Percentiles rank a stretch among this genome's conserved stretches.
These are phyloP conservation scores for Tolypocladium endophyticum DNA, from an alignment of 2,329 filamentous ascomycete species.

Conservation along the genomic window DNA sequence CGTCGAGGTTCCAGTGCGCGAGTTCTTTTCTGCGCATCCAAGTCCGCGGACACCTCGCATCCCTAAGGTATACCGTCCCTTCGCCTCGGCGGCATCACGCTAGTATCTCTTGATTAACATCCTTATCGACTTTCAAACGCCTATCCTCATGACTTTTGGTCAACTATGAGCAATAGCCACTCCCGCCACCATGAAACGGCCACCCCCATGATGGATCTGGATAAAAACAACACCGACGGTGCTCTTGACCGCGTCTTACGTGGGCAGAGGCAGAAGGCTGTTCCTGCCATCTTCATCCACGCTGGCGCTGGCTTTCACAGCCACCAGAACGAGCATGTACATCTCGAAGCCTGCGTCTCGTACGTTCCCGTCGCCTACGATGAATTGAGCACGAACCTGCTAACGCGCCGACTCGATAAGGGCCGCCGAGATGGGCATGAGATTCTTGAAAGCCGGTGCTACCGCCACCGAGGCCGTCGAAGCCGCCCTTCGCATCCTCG, in stretches of 20 bases:
- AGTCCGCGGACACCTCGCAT: neutral
- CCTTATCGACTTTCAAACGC: slow-evolving; percentile 1
- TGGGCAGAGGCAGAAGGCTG: slow-evolving; percentile 20
- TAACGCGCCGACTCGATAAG: slow-evolving; percentile 39
- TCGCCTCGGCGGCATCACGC: neutral
- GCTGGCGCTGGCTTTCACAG: slow-evolving; percentile 94
- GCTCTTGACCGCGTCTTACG: slow-evolving; percentile 28
- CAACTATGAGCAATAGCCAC: slow-evolving; percentile 17
- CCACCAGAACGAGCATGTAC: slow-evolving; percentile 69
- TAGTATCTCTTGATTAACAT: slow-evolving; percentile 2
- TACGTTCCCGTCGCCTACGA: slow-evolving; percentile 33
- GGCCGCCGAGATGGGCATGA: slow-evolving; percentile 77
- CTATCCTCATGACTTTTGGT: slow-evolving; percentile 11
- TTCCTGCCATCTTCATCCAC: slow-evolving; percentile 84
- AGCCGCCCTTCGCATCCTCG: slow-evolving; percentile 74
- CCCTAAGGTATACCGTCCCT: neutral
- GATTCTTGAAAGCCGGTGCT: slow-evolving; percentile 65
- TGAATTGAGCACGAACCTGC: neutral
- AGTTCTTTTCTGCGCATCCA: slow-evolving; percentile 1
- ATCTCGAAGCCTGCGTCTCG: slow-evolving; percentile 82
- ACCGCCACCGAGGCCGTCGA: slow-evolving; percentile 83
- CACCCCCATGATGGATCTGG: slow-evolving; percentile 34
- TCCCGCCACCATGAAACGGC: slow-evolving; percentile 14
- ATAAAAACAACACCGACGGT: slow-evolving; percentile 33
- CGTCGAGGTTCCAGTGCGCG: neutral